These are phyloP conservation scores for Coemansia brasiliensis DNA, from an alignment of 192 early-diverging fungal species.

Conservation along the genomic window DNA sequence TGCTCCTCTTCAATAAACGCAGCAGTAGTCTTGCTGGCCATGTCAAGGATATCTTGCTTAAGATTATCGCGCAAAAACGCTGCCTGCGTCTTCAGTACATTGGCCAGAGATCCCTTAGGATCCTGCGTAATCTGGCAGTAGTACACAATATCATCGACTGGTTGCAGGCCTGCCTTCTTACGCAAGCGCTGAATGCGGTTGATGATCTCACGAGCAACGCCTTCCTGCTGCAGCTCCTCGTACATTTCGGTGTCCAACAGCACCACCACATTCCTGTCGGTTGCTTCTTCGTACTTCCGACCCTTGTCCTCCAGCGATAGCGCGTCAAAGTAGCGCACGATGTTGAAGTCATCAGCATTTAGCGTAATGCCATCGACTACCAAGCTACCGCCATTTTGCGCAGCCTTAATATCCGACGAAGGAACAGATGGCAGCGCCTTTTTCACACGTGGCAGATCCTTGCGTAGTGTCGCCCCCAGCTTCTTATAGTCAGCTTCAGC, in stretches of 20 bases:
- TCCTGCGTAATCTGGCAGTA: slow-evolving; percentile 79
- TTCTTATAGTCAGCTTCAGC: slow-evolving; percentile 88
- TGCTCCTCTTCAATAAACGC: slow-evolving; percentile 80
- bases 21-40: slow-evolving; percentile 31
- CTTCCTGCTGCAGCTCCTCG: slow-evolving; percentile 82
- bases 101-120: slow-evolving; percentile 64
- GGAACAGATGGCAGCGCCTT: slow-evolving; percentile 76
- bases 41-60: slow-evolving; percentile 64
- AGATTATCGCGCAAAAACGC: slow-evolving; percentile 71
- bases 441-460: slow-evolving; percentile 83
- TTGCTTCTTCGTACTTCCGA: slow-evolving; percentile 73
- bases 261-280: slow-evolving; percentile 80
- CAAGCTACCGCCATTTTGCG: slow-evolving; percentile 66
- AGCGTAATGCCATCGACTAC: slow-evolving; percentile 79
- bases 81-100: slow-evolving; percentile 69
- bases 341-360: slow-evolving; percentile 79
- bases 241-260: slow-evolving; percentile 85
- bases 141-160: slow-evolving; percentile 86
- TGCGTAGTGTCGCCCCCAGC: slow-evolving; percentile 87
- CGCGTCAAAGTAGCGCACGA: slow-evolving; percentile 82
- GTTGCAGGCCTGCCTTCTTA: slow-evolving; percentile 90
- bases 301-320: slow-evolving; percentile 37
- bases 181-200: slow-evolving; percentile 95
- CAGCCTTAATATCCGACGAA: slow-evolving; percentile 79
- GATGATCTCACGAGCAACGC: slow-evolving; percentile 89